A percentile compares a stretch with the other conserved stretches of the same genome.
Evolutionary conservation across 371 early-diverging fungal species (phyloP).

Genomic region (Rhizomucor miehei): DNA sequence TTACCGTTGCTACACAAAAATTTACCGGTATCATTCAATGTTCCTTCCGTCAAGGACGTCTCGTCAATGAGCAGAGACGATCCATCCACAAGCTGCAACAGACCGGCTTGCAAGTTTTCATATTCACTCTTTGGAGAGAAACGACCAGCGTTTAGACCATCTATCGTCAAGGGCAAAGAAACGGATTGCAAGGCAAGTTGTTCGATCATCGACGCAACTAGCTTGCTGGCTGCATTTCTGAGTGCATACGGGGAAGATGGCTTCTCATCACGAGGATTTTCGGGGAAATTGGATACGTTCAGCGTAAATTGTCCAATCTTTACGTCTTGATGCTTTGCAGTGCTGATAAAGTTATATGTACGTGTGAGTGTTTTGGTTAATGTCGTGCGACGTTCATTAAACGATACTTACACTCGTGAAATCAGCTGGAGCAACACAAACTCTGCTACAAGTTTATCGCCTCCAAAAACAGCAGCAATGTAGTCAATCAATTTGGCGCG

Average conservation of each 20-base stretch:
- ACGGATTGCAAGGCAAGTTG: constrained; percentile 46
- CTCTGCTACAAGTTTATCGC: constrained; percentile 58
- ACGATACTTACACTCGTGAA: constrained; percentile 51
- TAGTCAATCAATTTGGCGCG: constrained; percentile 50
- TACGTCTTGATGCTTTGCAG: constrained; percentile 31
- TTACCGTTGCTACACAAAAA: background rate
- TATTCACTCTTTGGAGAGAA: constrained; percentile 54
- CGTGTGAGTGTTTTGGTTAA: no score
- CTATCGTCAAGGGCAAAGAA: constrained; percentile 48
- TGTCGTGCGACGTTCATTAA: background rate
- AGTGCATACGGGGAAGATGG: background rate
- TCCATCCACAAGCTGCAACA: constrained; percentile 56
- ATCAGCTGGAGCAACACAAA: constrained; percentile 56
- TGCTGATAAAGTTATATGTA: constrained; percentile 18
- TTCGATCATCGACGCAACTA: constrained; percentile 21
- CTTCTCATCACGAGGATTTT: constrained; percentile 4
- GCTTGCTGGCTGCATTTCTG: constrained; percentile 15
- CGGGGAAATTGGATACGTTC: constrained; percentile 40
- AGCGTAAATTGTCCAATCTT: constrained; percentile 49
- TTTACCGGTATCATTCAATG: constrained; percentile 51
- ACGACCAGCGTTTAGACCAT: constrained; percentile 40
- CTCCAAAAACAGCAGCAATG: constrained; percentile 45
- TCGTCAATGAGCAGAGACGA: constrained; percentile 61
- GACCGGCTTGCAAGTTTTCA: constrained; percentile 52
- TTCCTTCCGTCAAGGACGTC: constrained; percentile 61